These are phyloP conservation scores for Colletotrichum kahawae DNA, from an alignment of 2,329 filamentous ascomycete species.

Conservation along the genomic window DNA sequence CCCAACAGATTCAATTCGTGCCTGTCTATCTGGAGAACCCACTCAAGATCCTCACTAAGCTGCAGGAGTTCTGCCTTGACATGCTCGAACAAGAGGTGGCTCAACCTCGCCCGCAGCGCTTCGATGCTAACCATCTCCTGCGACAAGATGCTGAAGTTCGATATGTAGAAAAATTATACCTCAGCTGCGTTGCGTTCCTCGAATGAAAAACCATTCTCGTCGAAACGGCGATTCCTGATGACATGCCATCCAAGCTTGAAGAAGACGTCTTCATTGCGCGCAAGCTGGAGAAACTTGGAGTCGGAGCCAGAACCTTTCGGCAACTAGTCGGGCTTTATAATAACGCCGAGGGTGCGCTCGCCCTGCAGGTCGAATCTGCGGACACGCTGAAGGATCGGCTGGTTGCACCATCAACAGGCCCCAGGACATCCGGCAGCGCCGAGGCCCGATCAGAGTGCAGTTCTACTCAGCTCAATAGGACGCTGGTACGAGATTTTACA, in stretches of 20 bases:
- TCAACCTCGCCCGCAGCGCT: slow-evolving; percentile 52
- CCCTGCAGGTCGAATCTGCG: slow-evolving; percentile 29
- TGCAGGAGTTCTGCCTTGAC: slow-evolving; percentile 45
- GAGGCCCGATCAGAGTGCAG: no score
- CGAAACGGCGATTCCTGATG: slow-evolving; percentile 9
- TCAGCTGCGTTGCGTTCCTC: slow-evolving; percentile 44
- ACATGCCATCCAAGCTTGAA: slow-evolving; percentile 45
- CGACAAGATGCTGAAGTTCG: slow-evolving; percentile 42
- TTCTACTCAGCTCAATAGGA: no score
- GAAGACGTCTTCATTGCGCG: slow-evolving; percentile 47
- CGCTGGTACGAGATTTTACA: no score
- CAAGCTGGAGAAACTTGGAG: slow-evolving; percentile 42
- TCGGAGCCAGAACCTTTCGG: slow-evolving; percentile 42
- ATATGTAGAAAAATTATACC: slow-evolving; percentile 44
- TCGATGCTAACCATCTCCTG: slow-evolving; percentile 49
- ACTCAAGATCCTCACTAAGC: slow-evolving; percentile 45
- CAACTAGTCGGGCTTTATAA: slow-evolving; percentile 53
- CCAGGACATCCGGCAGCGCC: no score
- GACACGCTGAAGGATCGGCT: background rate
- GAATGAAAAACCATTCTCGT: background rate
- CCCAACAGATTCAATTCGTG: background rate
- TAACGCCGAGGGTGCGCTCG: slow-evolving; percentile 52
- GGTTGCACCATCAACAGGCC: no score
- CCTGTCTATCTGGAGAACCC: background rate
- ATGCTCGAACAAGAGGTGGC: slow-evolving; percentile 52